Conservation (phyloP, 805 yeast species). For the Candida cerambycidarum region DNA sequence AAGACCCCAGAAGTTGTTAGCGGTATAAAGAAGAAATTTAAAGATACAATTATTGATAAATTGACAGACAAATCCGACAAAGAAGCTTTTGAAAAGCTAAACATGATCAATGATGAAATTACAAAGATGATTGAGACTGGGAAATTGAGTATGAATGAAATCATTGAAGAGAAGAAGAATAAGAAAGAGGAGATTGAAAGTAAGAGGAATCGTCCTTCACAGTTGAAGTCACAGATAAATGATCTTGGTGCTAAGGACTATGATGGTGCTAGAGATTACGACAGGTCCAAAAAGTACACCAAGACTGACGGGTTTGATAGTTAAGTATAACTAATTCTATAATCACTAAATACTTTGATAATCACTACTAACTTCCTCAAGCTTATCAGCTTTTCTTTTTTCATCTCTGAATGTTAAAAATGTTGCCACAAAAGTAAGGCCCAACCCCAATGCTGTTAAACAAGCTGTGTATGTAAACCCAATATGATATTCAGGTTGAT, state of each 20-base stretch:
- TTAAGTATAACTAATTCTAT: background rate
- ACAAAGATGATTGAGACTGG: conserved; percentile 2
- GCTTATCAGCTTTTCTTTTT: conserved; percentile 24
- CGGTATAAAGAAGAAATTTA: conserved; percentile 15
- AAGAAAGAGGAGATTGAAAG: background rate
- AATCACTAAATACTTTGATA: background rate
- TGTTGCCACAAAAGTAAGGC: conserved; percentile 27
- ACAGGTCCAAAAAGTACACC: too few relatives aligned
- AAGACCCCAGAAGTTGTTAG: conserved; percentile 19
- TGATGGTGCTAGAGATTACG: background rate
- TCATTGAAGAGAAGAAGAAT: background rate
- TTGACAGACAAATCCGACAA: conserved; percentile 13
- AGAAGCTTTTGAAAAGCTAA: conserved; percentile 26
- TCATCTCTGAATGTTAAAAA: conserved; percentile 28
- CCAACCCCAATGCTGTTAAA: conserved; percentile 29
- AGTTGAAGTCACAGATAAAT: conserved; percentile 2
- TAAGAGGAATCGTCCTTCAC: conserved; percentile 1
- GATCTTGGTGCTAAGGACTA: conserved; percentile 7
- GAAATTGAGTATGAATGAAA: background rate
- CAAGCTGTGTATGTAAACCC: conserved; percentile 38
- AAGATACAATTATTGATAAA: conserved; percentile 14
- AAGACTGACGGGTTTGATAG: background rate
- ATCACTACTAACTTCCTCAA: background rate
- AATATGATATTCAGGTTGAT: conserved; percentile 29
- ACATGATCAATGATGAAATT: conserved; percentile 4